phyloP scores from a whole-genome alignment of 768 basidiomycete species.

The Lactarius akahatsu region DNA sequence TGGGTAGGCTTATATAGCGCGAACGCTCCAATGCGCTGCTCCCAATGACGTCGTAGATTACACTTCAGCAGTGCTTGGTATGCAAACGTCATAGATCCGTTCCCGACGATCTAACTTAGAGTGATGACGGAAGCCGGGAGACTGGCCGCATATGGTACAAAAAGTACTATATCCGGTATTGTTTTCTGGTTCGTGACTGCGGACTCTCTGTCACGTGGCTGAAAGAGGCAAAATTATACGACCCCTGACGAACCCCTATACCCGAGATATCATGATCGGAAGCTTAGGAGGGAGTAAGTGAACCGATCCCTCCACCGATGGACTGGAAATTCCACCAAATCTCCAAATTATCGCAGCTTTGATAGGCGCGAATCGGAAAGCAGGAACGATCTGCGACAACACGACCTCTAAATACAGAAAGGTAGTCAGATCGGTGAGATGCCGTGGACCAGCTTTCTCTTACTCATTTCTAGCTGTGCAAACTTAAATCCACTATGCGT shows the following conservation, averaged over 20 bases:
- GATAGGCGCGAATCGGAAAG: neutral
- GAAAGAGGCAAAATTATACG: too few relatives aligned
- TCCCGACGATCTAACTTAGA: too few relatives aligned
- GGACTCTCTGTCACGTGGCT: too few relatives aligned
- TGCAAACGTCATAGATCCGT: neutral
- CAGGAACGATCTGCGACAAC: neutral
- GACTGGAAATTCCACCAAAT: neutral
- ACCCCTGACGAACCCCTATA: neutral
- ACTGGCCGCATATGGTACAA: neutral
- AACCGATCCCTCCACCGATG: neutral
- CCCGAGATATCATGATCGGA: neutral
- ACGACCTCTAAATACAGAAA: neutral
- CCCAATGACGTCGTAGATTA: conserved; percentile 1
- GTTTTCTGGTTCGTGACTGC: too few relatives aligned
- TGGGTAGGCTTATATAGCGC: too few relatives aligned
- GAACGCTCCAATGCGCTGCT: neutral
- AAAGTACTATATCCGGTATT: too few relatives aligned
- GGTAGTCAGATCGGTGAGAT: neutral
- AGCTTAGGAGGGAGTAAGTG: neutral
- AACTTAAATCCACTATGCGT: conserved; percentile 41
- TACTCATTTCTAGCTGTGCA: conserved; percentile 43
- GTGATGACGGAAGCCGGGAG: neutral
- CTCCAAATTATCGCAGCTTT: neutral
- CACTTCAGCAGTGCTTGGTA: neutral
- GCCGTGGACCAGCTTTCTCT: neutral